Conservation (phyloP, 2,329 filamentous ascomycete species). For the Ascosphaera acerosa region DNA sequence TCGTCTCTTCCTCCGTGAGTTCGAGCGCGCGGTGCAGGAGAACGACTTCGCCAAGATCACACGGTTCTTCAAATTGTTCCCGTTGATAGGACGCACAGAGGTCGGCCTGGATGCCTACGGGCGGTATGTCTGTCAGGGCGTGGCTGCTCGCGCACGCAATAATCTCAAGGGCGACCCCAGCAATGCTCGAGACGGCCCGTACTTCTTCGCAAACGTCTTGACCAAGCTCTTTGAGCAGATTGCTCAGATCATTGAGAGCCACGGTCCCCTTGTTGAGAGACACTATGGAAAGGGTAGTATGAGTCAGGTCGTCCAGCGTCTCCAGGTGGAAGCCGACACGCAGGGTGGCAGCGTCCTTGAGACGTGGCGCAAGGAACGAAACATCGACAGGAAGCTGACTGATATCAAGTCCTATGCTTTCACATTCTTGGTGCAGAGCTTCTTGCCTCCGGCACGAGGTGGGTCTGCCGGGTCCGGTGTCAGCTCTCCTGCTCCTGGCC, state of each 20-base stretch:
- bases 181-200: constrained; percentile 39
- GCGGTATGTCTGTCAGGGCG: constrained; percentile 83
- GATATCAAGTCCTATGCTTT: constrained; percentile 97
- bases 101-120: constrained; percentile 89
- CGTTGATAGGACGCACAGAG: constrained; percentile 68
- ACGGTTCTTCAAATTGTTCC: constrained; percentile 94
- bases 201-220: constrained; percentile 77
- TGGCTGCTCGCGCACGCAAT: constrained; percentile 55
- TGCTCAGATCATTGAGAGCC: constrained; percentile 81
- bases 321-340: constrained; percentile 86
- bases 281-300: constrained; percentile 89
- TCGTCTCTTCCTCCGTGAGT: constrained; percentile 74
- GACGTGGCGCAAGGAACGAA: constrained; percentile 78
- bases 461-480: constrained; percentile 37
- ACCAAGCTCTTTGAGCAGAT: constrained; percentile 94
- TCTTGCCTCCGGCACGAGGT: constrained; percentile 45
- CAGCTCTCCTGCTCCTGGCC: constrained; percentile 45
- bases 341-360: constrained; percentile 91
- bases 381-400: constrained; percentile 61
- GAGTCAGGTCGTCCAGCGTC: constrained; percentile 72
- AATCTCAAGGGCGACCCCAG: constrained; percentile 47
- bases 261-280: constrained; percentile 70
- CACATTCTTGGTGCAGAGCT: constrained; percentile 89
- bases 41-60: constrained; percentile 78
- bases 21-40: constrained; percentile 70